Percentiles rank a stretch among this genome's conserved stretches.
These are phyloP conservation scores for Sabuloglossum arenarium DNA, from an alignment of 495 filamentous ascomycete genomes.

Conservation along the genomic window DNA sequence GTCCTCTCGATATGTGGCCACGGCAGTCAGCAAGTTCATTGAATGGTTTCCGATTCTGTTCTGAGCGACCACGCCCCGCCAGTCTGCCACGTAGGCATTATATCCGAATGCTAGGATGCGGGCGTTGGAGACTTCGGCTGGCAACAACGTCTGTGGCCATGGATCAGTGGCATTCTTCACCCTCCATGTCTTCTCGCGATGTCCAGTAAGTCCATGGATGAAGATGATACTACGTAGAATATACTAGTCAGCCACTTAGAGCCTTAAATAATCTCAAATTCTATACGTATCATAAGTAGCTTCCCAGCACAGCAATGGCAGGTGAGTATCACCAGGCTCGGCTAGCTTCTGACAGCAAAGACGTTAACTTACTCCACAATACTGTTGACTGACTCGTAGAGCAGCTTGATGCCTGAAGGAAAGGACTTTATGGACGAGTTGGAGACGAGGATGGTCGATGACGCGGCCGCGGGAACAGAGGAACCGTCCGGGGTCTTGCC, in stretches of 20 bases:
- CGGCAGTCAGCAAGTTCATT: constrained; percentile 43
- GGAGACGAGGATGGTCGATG: too few species aligned
- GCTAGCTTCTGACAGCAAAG: background rate
- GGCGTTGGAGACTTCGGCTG: constrained; percentile 27
- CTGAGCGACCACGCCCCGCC: constrained; percentile 27
- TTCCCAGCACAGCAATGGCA: too few species aligned
- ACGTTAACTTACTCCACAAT: background rate
- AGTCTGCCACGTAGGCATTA: constrained; percentile 51
- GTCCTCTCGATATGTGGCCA: constrained; percentile 13
- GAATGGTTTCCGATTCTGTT: constrained; percentile 71
- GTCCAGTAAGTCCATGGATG: constrained; percentile 69
- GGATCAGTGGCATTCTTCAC: constrained; percentile 17
- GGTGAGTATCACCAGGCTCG: too few species aligned
- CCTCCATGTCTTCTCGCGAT: constrained; percentile 61
- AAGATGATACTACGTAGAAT: constrained; percentile 12
- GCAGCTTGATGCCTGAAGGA: background rate
- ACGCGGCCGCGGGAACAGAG: too few species aligned
- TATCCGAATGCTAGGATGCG: constrained; percentile 72
- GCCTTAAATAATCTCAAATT: background rate
- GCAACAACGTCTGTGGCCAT: constrained; percentile 60
- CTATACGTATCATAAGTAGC: too few species aligned
- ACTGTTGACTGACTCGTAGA: background rate
- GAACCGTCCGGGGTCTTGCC: too few species aligned
- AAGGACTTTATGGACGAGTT: too few species aligned
- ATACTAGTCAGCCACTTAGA: background rate